phyloP scores from a whole-genome alignment of 495 filamentous ascomycete genomes.

The Neurospora tetrasperma region DNA sequence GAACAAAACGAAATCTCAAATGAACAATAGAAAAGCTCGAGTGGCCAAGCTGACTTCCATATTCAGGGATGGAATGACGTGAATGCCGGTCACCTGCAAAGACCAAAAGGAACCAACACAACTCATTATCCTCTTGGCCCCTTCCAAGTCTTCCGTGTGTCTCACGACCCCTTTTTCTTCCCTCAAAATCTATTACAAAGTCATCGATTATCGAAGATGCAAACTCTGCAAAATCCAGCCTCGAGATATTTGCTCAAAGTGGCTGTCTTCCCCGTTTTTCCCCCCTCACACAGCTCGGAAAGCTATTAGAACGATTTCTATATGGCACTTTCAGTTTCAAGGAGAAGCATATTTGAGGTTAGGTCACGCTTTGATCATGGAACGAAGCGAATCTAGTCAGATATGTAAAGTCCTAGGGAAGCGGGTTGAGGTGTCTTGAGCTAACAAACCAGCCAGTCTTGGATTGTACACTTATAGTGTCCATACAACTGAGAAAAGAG shows the following conservation, averaged over 20 bases:
- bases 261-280: neutral
- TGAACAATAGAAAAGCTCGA: neutral
- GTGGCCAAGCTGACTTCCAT: neutral
- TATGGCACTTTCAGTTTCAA: too few species aligned
- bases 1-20: neutral
- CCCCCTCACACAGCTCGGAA: too few species aligned
- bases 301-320: too few species aligned
- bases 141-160: neutral
- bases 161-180: neutral
- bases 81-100: neutral
- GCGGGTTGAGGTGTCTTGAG: neutral
- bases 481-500: neutral
- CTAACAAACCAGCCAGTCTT: neutral
- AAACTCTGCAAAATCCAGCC: neutral
- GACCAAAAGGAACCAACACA: neutral
- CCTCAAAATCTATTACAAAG: neutral
- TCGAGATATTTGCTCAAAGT: neutral
- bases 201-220: neutral
- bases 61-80: neutral
- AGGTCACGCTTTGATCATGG: too few species aligned
- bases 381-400: too few species aligned
- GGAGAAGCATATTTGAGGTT: too few species aligned
- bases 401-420: too few species aligned
- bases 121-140: neutral
- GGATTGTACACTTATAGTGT: neutral